These are phyloP conservation scores for Vanrija pseudolonga DNA, from an alignment of 1,284 basidiomycete species.

Conservation along the genomic window DNA sequence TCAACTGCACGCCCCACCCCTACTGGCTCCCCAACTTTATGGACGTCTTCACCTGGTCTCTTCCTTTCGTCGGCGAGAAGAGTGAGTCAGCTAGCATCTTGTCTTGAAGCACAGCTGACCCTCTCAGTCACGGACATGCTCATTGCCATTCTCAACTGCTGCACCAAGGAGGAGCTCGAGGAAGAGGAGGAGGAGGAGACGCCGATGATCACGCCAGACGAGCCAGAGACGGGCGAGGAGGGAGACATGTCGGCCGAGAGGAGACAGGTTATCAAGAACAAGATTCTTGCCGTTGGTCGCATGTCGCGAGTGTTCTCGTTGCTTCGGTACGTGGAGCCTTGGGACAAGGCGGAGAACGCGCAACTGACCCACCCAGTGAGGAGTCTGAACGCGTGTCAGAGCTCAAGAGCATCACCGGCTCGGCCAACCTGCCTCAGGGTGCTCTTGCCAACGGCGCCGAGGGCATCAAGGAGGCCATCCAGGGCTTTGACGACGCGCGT, in stretches of 20 bases:
- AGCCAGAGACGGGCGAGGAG: constrained; percentile 32
- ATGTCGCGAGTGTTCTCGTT: constrained; percentile 96
- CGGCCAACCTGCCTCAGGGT: constrained; percentile 76
- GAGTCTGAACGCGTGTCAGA: constrained; percentile 97
- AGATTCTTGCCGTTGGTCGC: constrained; percentile 95
- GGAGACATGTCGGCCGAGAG: constrained; percentile 62
- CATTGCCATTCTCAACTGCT: constrained; percentile 88
- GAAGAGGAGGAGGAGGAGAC: constrained; percentile 63
- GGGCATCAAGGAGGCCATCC: constrained; percentile 93
- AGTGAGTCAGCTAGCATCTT: constrained; percentile 56
- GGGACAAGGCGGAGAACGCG: not conserved
- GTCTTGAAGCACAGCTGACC: not conserved
- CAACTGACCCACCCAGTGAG: constrained; percentile 59
- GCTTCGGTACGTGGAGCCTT: constrained; percentile 64
- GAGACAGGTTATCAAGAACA: constrained; percentile 87
- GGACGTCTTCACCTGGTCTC: constrained; percentile 98
- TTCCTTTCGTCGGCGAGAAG: constrained; percentile 97
- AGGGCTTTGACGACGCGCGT: constrained; percentile 93
- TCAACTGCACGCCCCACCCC: constrained; percentile 92
- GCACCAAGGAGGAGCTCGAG: constrained; percentile 90
- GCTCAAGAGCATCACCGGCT: constrained; percentile 83
- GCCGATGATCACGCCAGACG: constrained; percentile 44
- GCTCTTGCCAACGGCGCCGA: constrained; percentile 85
- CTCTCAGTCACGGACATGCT: constrained; percentile 86
- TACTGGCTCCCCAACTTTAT: constrained; percentile 99